Percentiles rank a stretch among this genome's conserved stretches.
Conservation (phyloP, 139 green algal genomes). For the Haematococcus sp. region DNA sequence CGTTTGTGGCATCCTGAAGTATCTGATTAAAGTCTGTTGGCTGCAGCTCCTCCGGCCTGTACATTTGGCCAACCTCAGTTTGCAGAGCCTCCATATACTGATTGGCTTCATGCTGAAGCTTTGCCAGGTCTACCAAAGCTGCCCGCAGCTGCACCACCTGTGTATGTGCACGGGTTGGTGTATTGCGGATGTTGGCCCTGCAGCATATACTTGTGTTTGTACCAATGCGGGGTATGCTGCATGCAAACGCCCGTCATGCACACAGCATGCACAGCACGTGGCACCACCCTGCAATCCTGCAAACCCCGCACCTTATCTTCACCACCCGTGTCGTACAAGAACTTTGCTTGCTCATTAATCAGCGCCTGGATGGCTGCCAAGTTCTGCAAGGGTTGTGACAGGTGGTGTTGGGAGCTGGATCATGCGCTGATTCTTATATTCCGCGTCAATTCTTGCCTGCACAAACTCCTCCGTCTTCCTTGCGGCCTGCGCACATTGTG, state of each 20-base stretch:
- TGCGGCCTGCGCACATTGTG: too few species aligned
- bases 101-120: constrained; percentile 10
- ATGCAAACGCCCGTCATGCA: too few species aligned
- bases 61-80: background rate
- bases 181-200: too few species aligned
- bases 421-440: too few species aligned
- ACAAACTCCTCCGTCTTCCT: too few species aligned
- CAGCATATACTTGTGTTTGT: too few species aligned
- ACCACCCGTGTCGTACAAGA: background rate
- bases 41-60: background rate
- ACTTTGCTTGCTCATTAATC: constrained; percentile 7
- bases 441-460: too few species aligned
- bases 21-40: background rate
- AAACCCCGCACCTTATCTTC: constrained; percentile 3
- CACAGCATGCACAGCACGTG: too few species aligned
- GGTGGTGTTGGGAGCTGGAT: too few species aligned
- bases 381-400: constrained; percentile 3
- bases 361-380: background rate
- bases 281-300: too few species aligned
- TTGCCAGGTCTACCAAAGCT: background rate
- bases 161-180: too few species aligned
- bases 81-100: constrained; percentile 1
- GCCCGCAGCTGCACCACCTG: background rate
- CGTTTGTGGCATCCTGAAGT: background rate
- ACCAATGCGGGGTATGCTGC: too few species aligned